These are phyloP conservation scores for Tetrapisispora arboricola DNA, from an alignment of 805 yeast genomes.

Conservation along the genomic window DNA sequence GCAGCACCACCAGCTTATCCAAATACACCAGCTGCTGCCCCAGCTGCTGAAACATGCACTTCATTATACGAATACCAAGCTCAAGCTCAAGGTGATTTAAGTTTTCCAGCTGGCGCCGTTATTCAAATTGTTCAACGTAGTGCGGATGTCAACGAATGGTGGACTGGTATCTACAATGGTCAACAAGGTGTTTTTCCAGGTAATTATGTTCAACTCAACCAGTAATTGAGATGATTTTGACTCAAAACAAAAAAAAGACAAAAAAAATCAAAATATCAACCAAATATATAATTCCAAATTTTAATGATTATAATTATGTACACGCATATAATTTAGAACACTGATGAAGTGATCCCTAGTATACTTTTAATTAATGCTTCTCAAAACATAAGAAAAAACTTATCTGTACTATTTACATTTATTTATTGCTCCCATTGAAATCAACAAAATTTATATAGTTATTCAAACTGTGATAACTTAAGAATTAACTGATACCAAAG, in stretches of 20 bases:
- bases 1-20: conserved; percentile 20
- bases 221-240: conserved; percentile 4
- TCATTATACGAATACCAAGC: conserved; percentile 89
- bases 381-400: no score
- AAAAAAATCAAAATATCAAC: neutral
- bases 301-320: no score
- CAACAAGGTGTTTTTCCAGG: conserved; percentile 92
- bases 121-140: conserved; percentile 79
- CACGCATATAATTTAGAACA: no score
- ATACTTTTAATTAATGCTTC: no score
- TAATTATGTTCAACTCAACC: conserved; percentile 74
- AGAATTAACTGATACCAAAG: no score
- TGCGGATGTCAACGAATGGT: conserved; percentile 87
- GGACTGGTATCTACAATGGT: conserved; percentile 88
- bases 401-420: no score
- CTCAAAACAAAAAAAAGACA: conserved; percentile 1
- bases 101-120: conserved; percentile 78
- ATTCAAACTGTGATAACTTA: no score
- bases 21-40: conserved; percentile 18
- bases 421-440: no score
- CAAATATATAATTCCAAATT: no score
- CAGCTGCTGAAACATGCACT: conserved; percentile 56
- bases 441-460: no score
- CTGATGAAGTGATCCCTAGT: no score
- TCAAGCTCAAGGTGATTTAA: conserved; percentile 85